Evolutionary conservation across 305 asterid species (phyloP).

Genomic region (Solanum hybrid): DNA sequence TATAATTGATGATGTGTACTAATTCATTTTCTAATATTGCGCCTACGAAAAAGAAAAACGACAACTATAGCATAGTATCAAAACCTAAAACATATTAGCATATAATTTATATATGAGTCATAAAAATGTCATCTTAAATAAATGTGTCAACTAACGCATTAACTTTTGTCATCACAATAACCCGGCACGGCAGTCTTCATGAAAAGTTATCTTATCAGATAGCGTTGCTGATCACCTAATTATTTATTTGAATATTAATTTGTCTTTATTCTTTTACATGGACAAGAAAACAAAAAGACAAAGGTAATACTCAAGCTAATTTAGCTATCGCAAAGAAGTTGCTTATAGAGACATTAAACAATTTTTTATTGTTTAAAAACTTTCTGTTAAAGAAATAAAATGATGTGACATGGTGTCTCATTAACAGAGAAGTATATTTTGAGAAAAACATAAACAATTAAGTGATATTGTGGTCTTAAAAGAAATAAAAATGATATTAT

Average conservation of each 20-base stretch:
- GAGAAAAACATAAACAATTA: not conserved
- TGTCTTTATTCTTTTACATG: not conserved
- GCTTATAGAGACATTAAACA: not conserved
- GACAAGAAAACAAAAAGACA: not conserved
- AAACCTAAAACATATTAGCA: not conserved
- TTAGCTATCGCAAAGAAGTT: not conserved
- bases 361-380: too few species aligned
- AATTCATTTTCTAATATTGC: not conserved
- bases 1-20: not conserved
- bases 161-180: not conserved
- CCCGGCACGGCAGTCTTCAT: not conserved
- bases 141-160: not conserved
- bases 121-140: not conserved
- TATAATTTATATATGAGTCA: not conserved
- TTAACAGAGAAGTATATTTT: not conserved
- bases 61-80: not conserved
- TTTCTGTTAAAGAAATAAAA: not conserved
- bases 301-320: not conserved
- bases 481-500: too few species aligned
- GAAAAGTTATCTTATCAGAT: not conserved
- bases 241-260: not conserved
- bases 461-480: not conserved
- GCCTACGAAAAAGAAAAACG: not conserved
- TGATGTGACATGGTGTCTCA: not conserved
- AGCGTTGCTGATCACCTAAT: not conserved